Conservation (phyloP, 352 stramenopile species). For the Phytophthora sp. region DNA sequence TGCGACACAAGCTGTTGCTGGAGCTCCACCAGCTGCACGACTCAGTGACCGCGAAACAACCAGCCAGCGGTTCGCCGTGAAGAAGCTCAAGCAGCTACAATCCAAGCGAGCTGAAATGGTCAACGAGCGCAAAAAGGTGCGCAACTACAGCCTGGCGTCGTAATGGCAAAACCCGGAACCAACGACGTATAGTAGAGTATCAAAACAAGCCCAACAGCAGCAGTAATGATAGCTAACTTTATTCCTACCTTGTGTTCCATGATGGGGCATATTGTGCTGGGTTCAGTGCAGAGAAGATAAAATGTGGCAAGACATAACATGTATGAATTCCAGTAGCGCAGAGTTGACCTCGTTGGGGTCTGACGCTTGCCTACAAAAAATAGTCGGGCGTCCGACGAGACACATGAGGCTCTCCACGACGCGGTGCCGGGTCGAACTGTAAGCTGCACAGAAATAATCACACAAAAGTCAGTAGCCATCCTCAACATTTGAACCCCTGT, state of each 20-base stretch:
- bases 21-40: constrained; percentile 9
- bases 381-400: constrained; percentile 94
- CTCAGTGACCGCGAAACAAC: constrained; percentile 64
- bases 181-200: constrained; percentile 6
- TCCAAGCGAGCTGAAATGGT: constrained; percentile 78
- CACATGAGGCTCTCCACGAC: constrained; percentile 93
- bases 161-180: constrained; percentile 1
- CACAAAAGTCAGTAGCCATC: constrained; percentile 18
- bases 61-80: constrained; percentile 65
- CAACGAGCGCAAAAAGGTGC: constrained; percentile 75
- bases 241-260: constrained; percentile 40
- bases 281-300: constrained; percentile 27
- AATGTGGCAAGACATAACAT: constrained; percentile 29
- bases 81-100: constrained; percentile 78
- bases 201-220: constrained; percentile 1
- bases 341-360: constrained; percentile 9
- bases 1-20: constrained; percentile 12
- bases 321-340: constrained; percentile 12
- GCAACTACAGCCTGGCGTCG: constrained; percentile 77
- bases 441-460: constrained; percentile 61
- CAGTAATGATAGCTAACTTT: constrained; percentile 39
- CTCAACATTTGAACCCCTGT: not conserved
- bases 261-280: constrained; percentile 21
- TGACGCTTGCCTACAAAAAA: constrained; percentile 86
- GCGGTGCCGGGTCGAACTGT: constrained; percentile 95